Conservation (phyloP, 2,329 filamentous ascomycete genomes). For the Cercospora zeina region DNA sequence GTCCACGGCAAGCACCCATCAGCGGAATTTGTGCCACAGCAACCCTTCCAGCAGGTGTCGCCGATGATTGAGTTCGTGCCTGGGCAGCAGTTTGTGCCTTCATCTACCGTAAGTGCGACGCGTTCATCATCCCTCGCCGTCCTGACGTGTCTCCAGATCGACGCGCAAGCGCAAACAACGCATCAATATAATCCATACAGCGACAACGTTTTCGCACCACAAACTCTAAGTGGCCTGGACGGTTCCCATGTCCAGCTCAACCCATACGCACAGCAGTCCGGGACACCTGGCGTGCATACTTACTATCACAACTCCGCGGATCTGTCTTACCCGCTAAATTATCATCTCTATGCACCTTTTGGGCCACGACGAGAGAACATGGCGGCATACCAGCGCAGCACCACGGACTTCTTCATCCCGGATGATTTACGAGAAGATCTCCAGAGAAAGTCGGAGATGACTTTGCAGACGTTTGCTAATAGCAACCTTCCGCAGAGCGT, state of each 20-base stretch:
- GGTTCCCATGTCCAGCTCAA: slow-evolving; percentile 49
- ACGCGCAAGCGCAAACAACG: slow-evolving; percentile 35
- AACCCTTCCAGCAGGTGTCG: slow-evolving; percentile 45
- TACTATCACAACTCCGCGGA: slow-evolving; percentile 64
- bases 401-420: slow-evolving; percentile 88
- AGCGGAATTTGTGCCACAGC: slow-evolving; percentile 44
- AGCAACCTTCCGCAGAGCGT: slow-evolving; percentile 69
- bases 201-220: slow-evolving; percentile 48
- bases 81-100: slow-evolving; percentile 54
- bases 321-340: slow-evolving; percentile 68
- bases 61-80: slow-evolving; percentile 53
- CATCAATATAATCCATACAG: slow-evolving; percentile 42
- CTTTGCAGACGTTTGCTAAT: slow-evolving; percentile 77
- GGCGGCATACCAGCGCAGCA: slow-evolving; percentile 78
- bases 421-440: slow-evolving; percentile 84
- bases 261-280: slow-evolving; percentile 75
- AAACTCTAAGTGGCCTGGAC: slow-evolving; percentile 35
- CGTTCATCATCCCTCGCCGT: background rate
- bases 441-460: slow-evolving; percentile 83
- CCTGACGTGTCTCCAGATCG: slow-evolving; percentile 21
- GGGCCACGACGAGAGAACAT: slow-evolving; percentile 80
- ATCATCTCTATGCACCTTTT: slow-evolving; percentile 88
- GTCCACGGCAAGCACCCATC: slow-evolving; percentile 50
- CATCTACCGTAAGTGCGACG: slow-evolving; percentile 43
- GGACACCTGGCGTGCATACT: slow-evolving; percentile 59